Evolutionary conservation across 1,139 yeast species (phyloP), one percentile per base, ranked within the genome.

Genomic region (Blastobotrys buckinghamii): DNA sequence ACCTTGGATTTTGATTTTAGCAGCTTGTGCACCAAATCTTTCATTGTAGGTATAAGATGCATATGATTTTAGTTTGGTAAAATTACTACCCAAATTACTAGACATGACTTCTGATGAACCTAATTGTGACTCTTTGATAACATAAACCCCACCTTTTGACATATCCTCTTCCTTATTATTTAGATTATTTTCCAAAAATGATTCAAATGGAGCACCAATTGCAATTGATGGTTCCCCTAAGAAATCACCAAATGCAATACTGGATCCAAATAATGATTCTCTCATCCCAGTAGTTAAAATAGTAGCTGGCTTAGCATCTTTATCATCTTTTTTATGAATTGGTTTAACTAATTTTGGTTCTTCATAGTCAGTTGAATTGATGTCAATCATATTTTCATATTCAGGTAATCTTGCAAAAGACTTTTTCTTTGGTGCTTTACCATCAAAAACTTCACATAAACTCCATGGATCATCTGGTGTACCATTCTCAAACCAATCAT

Each of bases 191-290:
- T 39, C 8, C n/a, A 35, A 7, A 39, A 38, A 42, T 12, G 52
- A 45, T 49, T 77, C 81, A 50, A 61, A 68, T 2, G 77, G 77
- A 0, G 82, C 73, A 1, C 78, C 72, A 5, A 78, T 66, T 0
- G 80, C 82, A 8, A 77, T 43, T 19, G 75, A 69, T 0, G 63
- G 58, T 13, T 45, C 52, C 17, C 63, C 62, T 12, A 69, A 53
- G 51, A 72, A 74, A 7, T 65, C 58, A 0, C 80, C 78, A 7
- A 68, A 48, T 1, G 67, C 63, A 2, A 77, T 45, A 7, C 71
- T 63, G 1, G 68, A 54, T 0, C 82, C 83, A 62, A 78, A 65
- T 35, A 55, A 50, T 5, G 60, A 60, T 32, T 56, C 55, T 4
- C 50, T 41, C 48, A 61, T 53, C 1, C 60, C 60, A 8, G 62